Conservation (phyloP, 768 basidiomycete genomes). For the Panellus pusillus region DNA sequence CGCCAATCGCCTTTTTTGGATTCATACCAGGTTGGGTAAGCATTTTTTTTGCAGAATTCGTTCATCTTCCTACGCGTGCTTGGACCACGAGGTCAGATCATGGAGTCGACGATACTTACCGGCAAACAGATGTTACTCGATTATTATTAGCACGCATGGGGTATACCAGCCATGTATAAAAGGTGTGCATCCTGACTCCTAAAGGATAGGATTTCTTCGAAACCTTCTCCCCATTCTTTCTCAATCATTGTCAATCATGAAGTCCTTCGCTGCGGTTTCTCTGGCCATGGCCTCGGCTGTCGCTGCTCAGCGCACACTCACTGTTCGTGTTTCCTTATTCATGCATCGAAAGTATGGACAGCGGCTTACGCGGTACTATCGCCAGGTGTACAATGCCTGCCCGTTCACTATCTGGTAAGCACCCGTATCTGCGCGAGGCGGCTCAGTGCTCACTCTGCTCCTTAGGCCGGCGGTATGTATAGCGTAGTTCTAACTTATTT, state of each 20-base stretch:
- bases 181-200: too few species aligned
- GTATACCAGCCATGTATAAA: too few species aligned
- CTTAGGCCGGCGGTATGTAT: conserved; percentile 46
- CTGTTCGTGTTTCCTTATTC: not conserved
- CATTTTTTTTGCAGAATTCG: too few species aligned
- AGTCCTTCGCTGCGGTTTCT: conserved; percentile 20
- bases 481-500: not conserved
- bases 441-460: not conserved
- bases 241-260: not conserved
- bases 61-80: too few species aligned
- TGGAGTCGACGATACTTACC: too few species aligned
- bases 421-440: too few species aligned
- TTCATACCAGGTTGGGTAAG: too few species aligned
- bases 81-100: too few species aligned
- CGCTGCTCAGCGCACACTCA: conserved; percentile 3
- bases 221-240: not conserved
- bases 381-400: conserved; percentile 34
- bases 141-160: too few species aligned
- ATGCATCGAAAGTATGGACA: not conserved
- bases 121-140: too few species aligned
- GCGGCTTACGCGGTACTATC: conserved; percentile 15
- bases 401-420: conserved; percentile 51
- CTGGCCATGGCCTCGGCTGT: conserved; percentile 7
- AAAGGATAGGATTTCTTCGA: not conserved
- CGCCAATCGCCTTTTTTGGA: too few species aligned